These are phyloP conservation scores for Panaeolus papilionaceus DNA, from an alignment of 768 basidiomycete genomes.

Conservation along the genomic window DNA sequence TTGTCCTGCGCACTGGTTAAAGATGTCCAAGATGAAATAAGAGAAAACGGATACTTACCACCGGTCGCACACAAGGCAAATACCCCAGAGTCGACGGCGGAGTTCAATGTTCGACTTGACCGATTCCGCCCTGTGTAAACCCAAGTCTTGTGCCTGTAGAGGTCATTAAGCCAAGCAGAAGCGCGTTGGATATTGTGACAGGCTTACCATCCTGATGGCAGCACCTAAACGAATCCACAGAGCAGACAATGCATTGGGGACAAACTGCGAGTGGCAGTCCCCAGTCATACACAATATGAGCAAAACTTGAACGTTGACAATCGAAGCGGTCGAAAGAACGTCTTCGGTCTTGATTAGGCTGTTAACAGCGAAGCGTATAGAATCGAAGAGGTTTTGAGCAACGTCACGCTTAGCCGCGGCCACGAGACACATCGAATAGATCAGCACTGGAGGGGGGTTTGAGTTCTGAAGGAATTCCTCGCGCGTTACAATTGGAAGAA, in stretches of 20 bases:
- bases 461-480: slow-evolving; percentile 83
- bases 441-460: slow-evolving; percentile 78
- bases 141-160: slow-evolving; percentile 91
- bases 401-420: slow-evolving; percentile 87
- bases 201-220: slow-evolving; percentile 90
- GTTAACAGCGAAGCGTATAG: slow-evolving; percentile 88
- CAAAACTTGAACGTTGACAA: slow-evolving; percentile 88
- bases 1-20: slow-evolving; percentile 59
- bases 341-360: slow-evolving; percentile 88
- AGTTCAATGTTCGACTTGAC: slow-evolving; percentile 86
- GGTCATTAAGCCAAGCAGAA: slow-evolving; percentile 16
- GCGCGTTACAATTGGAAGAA: slow-evolving; percentile 88
- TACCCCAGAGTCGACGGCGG: slow-evolving; percentile 90
- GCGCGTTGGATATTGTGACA: slow-evolving; percentile 11
- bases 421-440: slow-evolving; percentile 95
- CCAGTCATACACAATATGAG: slow-evolving; percentile 87
- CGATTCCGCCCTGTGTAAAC: slow-evolving; percentile 91
- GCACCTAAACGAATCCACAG: slow-evolving; percentile 87
- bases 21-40: slow-evolving; percentile 16
- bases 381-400: slow-evolving; percentile 87
- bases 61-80: slow-evolving; percentile 93
- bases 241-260: slow-evolving; percentile 85
- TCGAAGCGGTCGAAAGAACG: slow-evolving; percentile 84
- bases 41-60: slow-evolving; percentile 58
- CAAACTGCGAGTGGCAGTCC: slow-evolving; percentile 90